A percentile compares a stretch with the other conserved stretches of the same genome.
Conservation (phyloP, 306 rosid genomes). For the Vicia villosa region DNA sequence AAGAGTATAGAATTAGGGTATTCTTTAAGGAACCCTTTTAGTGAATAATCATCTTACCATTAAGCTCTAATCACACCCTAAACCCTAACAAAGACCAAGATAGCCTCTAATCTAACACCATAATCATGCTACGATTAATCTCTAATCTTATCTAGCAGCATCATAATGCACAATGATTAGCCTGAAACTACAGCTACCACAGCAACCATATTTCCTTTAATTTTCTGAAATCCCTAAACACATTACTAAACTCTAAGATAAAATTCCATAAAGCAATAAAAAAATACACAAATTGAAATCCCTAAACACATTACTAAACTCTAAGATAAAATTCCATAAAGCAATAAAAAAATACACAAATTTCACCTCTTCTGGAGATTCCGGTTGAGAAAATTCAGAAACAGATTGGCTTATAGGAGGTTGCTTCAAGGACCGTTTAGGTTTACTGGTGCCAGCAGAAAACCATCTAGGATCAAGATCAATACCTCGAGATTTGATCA, state of each 20-base stretch:
- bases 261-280: neutral
- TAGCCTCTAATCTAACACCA: too few relatives aligned
- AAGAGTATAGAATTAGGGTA: too few relatives aligned
- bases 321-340: too few relatives aligned
- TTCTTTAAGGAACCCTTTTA: too few relatives aligned
- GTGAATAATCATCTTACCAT: too few relatives aligned
- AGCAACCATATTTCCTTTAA: neutral
- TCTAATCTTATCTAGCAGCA: neutral
- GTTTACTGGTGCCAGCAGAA: constrained; percentile 15
- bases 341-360: neutral
- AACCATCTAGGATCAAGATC: constrained; percentile 40
- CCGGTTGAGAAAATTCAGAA: constrained; percentile 52
- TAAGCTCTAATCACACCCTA: too few relatives aligned
- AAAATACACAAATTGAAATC: neutral
- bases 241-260: too few relatives aligned
- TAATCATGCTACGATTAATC: constrained; percentile 10
- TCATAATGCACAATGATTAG: neutral
- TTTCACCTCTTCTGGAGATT: constrained; percentile 69
- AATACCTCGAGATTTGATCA: constrained; percentile 10
- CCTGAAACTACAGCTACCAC: neutral
- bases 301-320: neutral
- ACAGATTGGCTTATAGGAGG: constrained; percentile 79
- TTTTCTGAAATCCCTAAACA: neutral
- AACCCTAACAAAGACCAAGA: too few relatives aligned
- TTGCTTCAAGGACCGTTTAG: constrained; percentile 44